phyloP scores from a whole-genome alignment of 1,139 yeast species.

The Magnusiomyces ingens region DNA sequence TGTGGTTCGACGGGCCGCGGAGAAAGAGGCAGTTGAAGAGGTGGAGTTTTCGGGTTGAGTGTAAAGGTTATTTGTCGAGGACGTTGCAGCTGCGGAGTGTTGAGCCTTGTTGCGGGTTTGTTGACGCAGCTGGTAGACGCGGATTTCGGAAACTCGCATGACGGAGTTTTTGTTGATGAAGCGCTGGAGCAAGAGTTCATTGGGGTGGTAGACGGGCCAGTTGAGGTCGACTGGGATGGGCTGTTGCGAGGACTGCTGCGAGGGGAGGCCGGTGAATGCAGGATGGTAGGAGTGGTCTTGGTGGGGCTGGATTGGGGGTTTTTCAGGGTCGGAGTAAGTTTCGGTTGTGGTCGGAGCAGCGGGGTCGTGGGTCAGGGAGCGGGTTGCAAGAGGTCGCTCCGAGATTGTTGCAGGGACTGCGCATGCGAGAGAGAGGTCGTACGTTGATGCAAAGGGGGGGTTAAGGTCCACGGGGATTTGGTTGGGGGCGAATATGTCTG shows the following conservation, averaged over 20 bases:
- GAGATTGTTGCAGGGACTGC: background rate
- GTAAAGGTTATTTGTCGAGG: no score
- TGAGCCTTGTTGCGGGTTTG: background rate
- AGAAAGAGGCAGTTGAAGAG: constrained; percentile 2
- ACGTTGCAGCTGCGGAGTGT: background rate
- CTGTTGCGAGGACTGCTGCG: background rate
- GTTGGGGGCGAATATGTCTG: background rate
- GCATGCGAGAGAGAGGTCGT: background rate
- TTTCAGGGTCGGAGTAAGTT: background rate
- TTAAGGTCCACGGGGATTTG: background rate
- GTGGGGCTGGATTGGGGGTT: background rate
- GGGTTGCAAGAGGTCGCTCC: background rate
- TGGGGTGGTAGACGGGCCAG: constrained; percentile 28
- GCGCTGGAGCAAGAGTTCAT: constrained; percentile 28
- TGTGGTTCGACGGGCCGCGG: background rate
- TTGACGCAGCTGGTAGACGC: background rate
- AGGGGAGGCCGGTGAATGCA: background rate
- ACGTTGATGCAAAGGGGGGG: background rate
- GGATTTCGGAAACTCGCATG: constrained; percentile 10
- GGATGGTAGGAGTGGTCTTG: background rate
- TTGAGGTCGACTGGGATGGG: background rate
- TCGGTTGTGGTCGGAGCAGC: background rate
- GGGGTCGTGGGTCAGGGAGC: background rate
- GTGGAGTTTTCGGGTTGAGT: constrained; percentile 12
- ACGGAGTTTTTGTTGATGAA: constrained; percentile 22